Percentiles rank a stretch among this genome's conserved stretches.
These are phyloP conservation scores for Kwoniella botswanensis DNA, from an alignment of 768 basidiomycete species.

Conservation along the genomic window DNA sequence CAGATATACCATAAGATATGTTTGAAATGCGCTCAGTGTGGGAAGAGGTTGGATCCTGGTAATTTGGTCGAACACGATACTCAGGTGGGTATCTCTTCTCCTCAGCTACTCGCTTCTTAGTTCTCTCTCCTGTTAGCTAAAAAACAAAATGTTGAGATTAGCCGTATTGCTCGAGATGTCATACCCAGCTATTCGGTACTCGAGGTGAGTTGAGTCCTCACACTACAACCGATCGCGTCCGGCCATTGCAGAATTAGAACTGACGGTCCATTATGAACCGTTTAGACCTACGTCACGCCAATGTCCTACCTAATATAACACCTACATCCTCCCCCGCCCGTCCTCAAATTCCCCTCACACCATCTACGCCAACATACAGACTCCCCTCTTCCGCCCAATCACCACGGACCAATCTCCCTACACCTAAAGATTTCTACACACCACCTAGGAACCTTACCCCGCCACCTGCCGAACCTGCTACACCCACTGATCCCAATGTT, in stretches of 20 bases:
- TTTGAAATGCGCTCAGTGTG: constrained; percentile 51
- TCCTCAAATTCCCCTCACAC: constrained; percentile 13
- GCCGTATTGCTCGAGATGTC: constrained; percentile 53
- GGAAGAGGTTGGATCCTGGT: constrained; percentile 52
- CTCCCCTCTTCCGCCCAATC: constrained; percentile 27
- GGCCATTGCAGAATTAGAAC: too few relatives aligned
- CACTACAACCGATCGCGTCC: not conserved
- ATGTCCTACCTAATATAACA: constrained; percentile 38
- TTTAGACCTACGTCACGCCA: constrained; percentile 38
- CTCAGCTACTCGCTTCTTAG: not conserved
- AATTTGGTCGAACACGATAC: constrained; percentile 52
- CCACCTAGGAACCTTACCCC: constrained; percentile 28
- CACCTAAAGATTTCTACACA: constrained; percentile 48
- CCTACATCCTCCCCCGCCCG: constrained; percentile 26
- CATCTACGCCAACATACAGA: constrained; percentile 15
- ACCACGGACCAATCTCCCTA: constrained; percentile 24
- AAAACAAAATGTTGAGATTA: not conserved
- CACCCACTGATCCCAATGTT: constrained; percentile 28
- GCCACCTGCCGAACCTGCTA: constrained; percentile 25
- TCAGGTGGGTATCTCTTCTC: constrained; percentile 23
- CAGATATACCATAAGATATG: constrained; percentile 54
- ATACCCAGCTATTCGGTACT: constrained; percentile 51
- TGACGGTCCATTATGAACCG: not conserved
- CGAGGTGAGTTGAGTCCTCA: constrained; percentile 30
- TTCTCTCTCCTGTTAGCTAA: not conserved